A percentile compares a stretch with the other conserved stretches of the same genome.
These are phyloP conservation scores for Cardamine occulta DNA, from an alignment of 345 rosid species.

Conservation along the genomic window DNA sequence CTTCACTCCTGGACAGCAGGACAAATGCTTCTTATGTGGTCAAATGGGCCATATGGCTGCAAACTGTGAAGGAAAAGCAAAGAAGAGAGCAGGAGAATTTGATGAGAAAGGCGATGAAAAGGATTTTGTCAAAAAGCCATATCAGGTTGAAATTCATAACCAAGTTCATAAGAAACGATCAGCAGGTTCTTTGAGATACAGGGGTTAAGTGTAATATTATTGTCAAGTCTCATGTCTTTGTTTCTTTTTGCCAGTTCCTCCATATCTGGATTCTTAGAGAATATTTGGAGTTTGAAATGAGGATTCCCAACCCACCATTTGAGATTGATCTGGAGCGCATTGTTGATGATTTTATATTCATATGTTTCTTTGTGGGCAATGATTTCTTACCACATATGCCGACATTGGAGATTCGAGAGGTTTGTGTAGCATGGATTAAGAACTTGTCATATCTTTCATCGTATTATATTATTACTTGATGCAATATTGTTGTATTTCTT, in stretches of 20 bases:
- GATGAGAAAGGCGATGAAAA: constrained; percentile 81
- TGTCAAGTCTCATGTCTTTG: constrained; percentile 28
- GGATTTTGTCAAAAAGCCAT: constrained; percentile 73
- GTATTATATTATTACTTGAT: neutral
- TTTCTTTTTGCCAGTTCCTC: constrained; percentile 63
- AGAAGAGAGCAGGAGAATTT: constrained; percentile 85
- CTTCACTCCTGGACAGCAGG: constrained; percentile 85
- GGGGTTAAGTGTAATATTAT: constrained; percentile 6
- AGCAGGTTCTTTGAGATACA: neutral
- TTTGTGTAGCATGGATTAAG: constrained; percentile 43
- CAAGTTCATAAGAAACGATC: neutral
- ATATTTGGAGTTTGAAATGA: constrained; percentile 82
- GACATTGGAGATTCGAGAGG: constrained; percentile 98
- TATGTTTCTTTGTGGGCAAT: constrained; percentile 98
- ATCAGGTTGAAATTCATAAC: constrained; percentile 60
- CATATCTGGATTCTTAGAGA: constrained; percentile 95
- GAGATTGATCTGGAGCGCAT: constrained; percentile 80
- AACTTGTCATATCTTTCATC: neutral
- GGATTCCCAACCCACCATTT: constrained; percentile 71
- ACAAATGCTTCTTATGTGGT: constrained; percentile 95
- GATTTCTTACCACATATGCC: constrained; percentile 99
- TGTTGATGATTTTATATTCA: constrained; percentile 98
- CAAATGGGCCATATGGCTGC: constrained; percentile 94
- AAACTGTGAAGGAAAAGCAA: constrained; percentile 83
- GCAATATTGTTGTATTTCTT: constrained; percentile 23